Conservation (phyloP, 352 stramenopile species). For the Phytopythium montanum region DNA sequence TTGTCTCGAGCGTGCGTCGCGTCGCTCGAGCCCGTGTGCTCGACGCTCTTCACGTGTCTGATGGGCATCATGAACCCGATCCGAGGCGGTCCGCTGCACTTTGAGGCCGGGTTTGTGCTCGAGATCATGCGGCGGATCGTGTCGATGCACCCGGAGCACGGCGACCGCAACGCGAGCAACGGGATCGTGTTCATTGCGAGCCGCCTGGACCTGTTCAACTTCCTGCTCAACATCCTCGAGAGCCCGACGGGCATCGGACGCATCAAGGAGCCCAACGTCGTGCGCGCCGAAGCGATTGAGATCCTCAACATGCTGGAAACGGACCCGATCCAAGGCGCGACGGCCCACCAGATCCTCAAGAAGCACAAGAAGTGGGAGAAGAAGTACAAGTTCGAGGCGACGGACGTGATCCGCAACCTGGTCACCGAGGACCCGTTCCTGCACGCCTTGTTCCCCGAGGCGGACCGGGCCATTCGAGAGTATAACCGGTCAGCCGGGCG, state of each 20-base stretch:
- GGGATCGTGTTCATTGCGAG: constrained; percentile 76
- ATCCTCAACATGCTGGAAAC: constrained; percentile 80
- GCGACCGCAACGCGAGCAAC: constrained; percentile 43
- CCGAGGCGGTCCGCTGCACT: constrained; percentile 50
- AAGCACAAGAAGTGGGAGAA: constrained; percentile 90
- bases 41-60: constrained; percentile 55
- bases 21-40: constrained; percentile 50
- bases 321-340: constrained; percentile 64
- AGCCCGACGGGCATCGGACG: constrained; percentile 47
- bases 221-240: constrained; percentile 75
- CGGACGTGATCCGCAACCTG: constrained; percentile 35
- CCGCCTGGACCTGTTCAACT: constrained; percentile 64
- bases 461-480: constrained; percentile 55
- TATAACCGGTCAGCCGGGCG: constrained; percentile 15
- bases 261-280: constrained; percentile 56
- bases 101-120: constrained; percentile 57
- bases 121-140: constrained; percentile 78
- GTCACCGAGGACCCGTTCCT: constrained; percentile 72
- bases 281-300: constrained; percentile 68
- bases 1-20: constrained; percentile 51
- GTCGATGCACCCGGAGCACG: constrained; percentile 63
- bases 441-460: constrained; percentile 44
- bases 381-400: constrained; percentile 57
- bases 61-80: constrained; percentile 45
- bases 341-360: constrained; percentile 78